Base-by-base conservation (phyloP, 805 yeast genomes). In the Blastobotrys parvus region DNA sequence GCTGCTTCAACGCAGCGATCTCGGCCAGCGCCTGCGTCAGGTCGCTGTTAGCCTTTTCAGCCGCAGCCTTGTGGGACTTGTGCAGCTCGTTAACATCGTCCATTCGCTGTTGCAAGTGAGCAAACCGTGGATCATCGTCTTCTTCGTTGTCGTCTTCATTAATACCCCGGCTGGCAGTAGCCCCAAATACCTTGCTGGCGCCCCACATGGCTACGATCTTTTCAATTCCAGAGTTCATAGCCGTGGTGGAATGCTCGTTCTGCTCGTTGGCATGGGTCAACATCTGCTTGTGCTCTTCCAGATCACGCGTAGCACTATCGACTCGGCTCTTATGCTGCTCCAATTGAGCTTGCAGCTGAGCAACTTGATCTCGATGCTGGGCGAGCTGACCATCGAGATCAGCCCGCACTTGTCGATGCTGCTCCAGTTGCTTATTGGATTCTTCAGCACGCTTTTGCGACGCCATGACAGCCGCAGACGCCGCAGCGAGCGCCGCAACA, bases 21-120 rank as follows among this genome's bases (percentile, higher is more conserved):
- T 49, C 52, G 21, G 45, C 40, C 18, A 51, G 31, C 3, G 50
- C 45, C 13, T 16, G 45, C 2, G 48, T 32, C 8, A 55, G 42
- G n/a, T 57, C 53, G 16, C 34, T 41, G 1, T 58, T 53, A 5
- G 62, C 59, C 33, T 47, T 47, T 16, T 53, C 60, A 11, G 57
- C 55, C 2, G 64, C 64, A 6, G 42, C 43, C 49, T 46, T 47
- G 41, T 61, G 63, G 22, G 50, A 33, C 44, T 54, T 58, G 38
- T 43, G 51, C 32, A 32, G 51, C 38, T 45, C 42, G 15, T 18
- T 43, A 13, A 40, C 38, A 1, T 38, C 42, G 3, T 35, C 52
- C 35, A 41, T 38, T 18, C 20, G 38, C 2, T 31, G 19, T 21
- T 37, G 45, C 21, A 45, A 41, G 2, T 20, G 45, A 7, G 37